Evolutionary conservation across 352 stramenopile genomes (phyloP), one percentile per base, ranked within the genome.

Genomic region (Pythium oligandrum): DNA sequence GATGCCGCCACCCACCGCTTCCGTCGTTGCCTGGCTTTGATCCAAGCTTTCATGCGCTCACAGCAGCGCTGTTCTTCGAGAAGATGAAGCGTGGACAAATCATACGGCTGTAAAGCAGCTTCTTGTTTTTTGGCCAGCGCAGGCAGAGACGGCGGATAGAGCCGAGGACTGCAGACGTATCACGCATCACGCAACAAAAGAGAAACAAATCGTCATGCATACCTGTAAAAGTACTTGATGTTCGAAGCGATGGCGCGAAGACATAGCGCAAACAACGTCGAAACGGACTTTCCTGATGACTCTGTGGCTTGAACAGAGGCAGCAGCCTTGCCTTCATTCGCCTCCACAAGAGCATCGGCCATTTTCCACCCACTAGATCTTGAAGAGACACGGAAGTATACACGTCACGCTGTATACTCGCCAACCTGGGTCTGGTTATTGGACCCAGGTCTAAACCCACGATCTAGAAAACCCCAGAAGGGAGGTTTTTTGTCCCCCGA

Each of bases 151-250:
- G 48, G 4, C 10, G 55, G 55, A 44, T 61, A 55, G 6, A 61
- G 17, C 2, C 42, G 55, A 32, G 26, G 48, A 35, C 53, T 60
- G 33, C 31, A 9, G 17, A 26, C 17, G 17, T 26, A 26, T 26
- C 17, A 26, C 17, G 17, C 17, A 26, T 26, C 17, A 26, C 17
- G 17, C 17, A 26, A 26, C 17, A 26, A 26, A 26, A 26, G 17
- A 26, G 17, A 26, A 26, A 26, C 17, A 26, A 26, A 26, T 26
- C 17, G 17, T 26, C 17, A 26, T 26, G 17, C 0, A 35, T 33
- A 62, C 55, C 56, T 62, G 48, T 32, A 57, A 39, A 62, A 62
- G 32, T 11, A 30, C 55, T 62, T 62, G 55, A 62, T 12, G 17
- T 52, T 34, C 9, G 12, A 39, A 10, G 12, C 48, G 30, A 62